Conservation (phyloP, 139 green algal species). For the Micractinium conductrix region DNA sequence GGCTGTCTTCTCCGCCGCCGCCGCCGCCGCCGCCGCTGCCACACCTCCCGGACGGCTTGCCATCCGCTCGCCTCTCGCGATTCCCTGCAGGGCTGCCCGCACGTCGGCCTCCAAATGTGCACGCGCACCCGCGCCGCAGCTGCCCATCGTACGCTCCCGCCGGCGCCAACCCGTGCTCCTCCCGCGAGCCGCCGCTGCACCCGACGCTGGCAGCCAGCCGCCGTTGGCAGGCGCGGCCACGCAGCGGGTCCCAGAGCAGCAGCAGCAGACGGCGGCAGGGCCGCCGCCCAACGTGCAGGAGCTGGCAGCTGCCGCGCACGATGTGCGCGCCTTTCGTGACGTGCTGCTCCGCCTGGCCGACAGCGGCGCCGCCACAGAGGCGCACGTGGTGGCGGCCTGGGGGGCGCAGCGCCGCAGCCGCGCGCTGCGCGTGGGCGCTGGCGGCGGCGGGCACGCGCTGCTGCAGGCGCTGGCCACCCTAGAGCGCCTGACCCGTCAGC, state of each 20-base stretch:
- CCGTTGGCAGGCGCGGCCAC: too few species aligned
- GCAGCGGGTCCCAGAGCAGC: background rate
- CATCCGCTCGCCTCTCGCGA: too few species aligned
- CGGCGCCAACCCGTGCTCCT: too few species aligned
- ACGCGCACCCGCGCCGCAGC: too few species aligned
- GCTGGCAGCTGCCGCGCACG: background rate
- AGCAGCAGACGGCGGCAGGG: background rate
- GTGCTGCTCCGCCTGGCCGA: background rate
- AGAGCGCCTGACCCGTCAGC: slow-evolving; percentile 6
- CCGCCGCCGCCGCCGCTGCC: too few species aligned
- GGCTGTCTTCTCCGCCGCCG: too few species aligned
- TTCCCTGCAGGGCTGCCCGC: too few species aligned
- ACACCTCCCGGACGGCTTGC: too few species aligned
- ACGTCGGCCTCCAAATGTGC: too few species aligned
- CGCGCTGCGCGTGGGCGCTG: background rate
- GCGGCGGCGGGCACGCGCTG: background rate
- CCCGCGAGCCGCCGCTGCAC: too few species aligned
- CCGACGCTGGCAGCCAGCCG: too few species aligned
- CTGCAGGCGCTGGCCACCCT: slow-evolving; percentile 17
- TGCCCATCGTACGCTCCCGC: too few species aligned
- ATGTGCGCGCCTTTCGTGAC: background rate
- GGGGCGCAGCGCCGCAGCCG: slow-evolving; percentile 3
- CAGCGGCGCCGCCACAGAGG: background rate
- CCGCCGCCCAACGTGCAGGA: background rate
- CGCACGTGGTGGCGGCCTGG: slow-evolving; percentile 26